Evolutionary conservation across 805 yeast genomes (phyloP).

Genomic region (Candida maesae): DNA sequence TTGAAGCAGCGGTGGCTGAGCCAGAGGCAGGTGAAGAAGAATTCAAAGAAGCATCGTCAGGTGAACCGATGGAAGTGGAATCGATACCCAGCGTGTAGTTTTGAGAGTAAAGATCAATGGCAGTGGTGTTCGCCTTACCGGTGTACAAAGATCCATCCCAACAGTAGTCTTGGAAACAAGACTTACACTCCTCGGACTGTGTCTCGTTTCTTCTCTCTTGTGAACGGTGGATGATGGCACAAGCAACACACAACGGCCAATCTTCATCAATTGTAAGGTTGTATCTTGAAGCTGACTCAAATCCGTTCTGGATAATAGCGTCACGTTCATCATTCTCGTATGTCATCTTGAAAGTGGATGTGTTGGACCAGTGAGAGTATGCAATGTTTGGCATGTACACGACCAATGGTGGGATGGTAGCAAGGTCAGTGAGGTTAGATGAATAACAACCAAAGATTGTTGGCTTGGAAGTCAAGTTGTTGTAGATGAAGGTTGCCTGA

Average conservation of each 20-base stretch:
- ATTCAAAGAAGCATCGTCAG: slow-evolving; percentile 9
- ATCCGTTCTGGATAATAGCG: slow-evolving; percentile 68
- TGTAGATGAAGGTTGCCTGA: slow-evolving; percentile 50
- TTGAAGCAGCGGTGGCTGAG: slow-evolving; percentile 5
- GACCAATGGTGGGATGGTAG: slow-evolving; percentile 64
- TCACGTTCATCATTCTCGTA: slow-evolving; percentile 56
- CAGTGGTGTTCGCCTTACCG: slow-evolving; percentile 2
- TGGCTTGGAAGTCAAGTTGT: slow-evolving; percentile 66
- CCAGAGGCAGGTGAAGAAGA: neutral
- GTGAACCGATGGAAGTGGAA: slow-evolving; percentile 3
- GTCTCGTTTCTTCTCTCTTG: slow-evolving; percentile 61
- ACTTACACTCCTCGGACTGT: slow-evolving; percentile 61
- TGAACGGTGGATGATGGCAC: slow-evolving; percentile 78
- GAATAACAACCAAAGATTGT: slow-evolving; percentile 83
- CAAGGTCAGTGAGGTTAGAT: slow-evolving; percentile 51
- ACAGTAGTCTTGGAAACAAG: slow-evolving; percentile 71
- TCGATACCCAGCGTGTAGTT: slow-evolving; percentile 6
- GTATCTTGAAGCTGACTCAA: slow-evolving; percentile 59
- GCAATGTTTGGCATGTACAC: slow-evolving; percentile 75
- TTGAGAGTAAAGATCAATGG: slow-evolving; percentile 8
- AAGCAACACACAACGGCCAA: slow-evolving; percentile 72
- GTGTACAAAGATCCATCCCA: slow-evolving; percentile 51
- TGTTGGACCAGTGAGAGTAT: slow-evolving; percentile 60
- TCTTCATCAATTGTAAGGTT: slow-evolving; percentile 66
- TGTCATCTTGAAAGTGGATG: slow-evolving; percentile 64